Base-by-base conservation (phyloP, 805 yeast genomes). In the Metschnikowia peoriensis region DNA sequence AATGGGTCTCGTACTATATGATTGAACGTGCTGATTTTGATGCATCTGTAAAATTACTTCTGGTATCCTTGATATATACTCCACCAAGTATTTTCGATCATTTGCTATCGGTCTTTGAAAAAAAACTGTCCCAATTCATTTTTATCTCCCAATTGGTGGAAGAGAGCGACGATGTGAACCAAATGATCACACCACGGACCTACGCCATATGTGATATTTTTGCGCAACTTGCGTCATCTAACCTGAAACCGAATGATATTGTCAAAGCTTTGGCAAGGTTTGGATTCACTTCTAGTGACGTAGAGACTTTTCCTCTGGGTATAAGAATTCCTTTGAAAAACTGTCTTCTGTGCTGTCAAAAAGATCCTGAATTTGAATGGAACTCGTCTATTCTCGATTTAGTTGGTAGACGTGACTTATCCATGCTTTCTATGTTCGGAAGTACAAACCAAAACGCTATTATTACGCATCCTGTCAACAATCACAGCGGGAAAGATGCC, bases 301-400 rank as follows among this genome's bases (percentile, higher is more conserved):
- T 90, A 6, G 88, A 87, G 40, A 79, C 90, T 0, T 87, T 78
- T 59, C 97, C 97, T 0, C 68, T 83, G 2, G 96, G 96, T 0
- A 73, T 91, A 1, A 68, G 79, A 34, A 66, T 87, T 5, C 89
- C 96, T 0, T 66, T 92, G 45, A 81, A 81, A 55, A 90, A 84
- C 53, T 79, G 84, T 1, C 67, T 87, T 15, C 73, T 77, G 60
- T 63, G 65, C 46, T 78, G 84, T 61, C 89, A 80, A 67, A 80
- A 76, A 49, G 73, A 68, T 28, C 76, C 83, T 1, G 78, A 78
- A 1, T 76, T 75, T 37, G 79, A 71, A 38, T 81, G 78, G 81
- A 76, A 68, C 47, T 63, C 49, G 32, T 70, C 68, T 16, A 78
- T 80, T 14, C 70, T 86, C 17, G 79, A 80, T 14, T 67, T 88